Evolutionary conservation across 768 basidiomycete species (phyloP).

Genomic region (Naganishia antarctica): DNA sequence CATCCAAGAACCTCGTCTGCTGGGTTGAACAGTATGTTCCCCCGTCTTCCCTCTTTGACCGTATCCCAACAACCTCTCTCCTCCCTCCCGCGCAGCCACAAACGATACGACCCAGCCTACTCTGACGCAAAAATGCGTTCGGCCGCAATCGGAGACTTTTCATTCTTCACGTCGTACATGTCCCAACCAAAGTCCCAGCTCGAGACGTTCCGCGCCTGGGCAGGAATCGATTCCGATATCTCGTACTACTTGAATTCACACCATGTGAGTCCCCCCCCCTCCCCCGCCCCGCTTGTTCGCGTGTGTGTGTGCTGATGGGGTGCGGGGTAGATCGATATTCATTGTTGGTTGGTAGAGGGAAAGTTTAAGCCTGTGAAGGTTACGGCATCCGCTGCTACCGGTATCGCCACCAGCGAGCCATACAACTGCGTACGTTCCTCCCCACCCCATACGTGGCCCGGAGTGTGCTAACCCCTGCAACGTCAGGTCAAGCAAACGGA

Average conservation of each 20-base stretch:
- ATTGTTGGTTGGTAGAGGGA: constrained; percentile 52
- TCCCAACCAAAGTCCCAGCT: constrained; percentile 92
- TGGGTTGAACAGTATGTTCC: constrained; percentile 81
- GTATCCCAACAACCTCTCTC: background rate
- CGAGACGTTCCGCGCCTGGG: constrained; percentile 92
- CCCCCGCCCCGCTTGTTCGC: too few species aligned
- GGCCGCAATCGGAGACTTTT: constrained; percentile 75
- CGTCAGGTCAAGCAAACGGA: constrained; percentile 63
- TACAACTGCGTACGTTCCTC: constrained; percentile 63
- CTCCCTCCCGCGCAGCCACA: constrained; percentile 37
- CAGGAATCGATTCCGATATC: constrained; percentile 89
- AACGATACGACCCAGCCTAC: constrained; percentile 72
- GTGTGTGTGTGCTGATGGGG: too few species aligned
- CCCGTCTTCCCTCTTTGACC: constrained; percentile 54
- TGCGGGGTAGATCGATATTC: constrained; percentile 68
- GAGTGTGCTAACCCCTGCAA: background rate
- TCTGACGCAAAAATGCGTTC: constrained; percentile 80
- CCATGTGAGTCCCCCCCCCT: constrained; percentile 60
- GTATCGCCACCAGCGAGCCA: constrained; percentile 82
- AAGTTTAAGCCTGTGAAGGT: constrained; percentile 56
- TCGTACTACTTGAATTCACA: constrained; percentile 94
- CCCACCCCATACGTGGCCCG: background rate
- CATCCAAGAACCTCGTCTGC: constrained; percentile 73
- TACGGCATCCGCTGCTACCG: constrained; percentile 81
- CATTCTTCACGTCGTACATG: constrained; percentile 97